Base-by-base conservation (phyloP, 441 rosid genomes). In the Mallotus repandus region DNA sequence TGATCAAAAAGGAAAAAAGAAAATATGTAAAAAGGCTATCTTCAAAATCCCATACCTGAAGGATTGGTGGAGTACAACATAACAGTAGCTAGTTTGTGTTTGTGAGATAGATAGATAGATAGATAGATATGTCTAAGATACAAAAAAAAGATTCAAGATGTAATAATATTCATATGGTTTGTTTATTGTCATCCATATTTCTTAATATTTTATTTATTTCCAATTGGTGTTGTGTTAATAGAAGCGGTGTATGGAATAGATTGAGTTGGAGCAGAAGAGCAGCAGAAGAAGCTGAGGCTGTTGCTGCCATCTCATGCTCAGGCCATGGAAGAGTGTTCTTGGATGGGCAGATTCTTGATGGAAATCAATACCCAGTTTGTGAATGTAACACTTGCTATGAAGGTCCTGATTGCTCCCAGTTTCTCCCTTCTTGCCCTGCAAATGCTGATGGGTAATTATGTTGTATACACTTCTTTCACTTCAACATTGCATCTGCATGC, bases 261-360 rank as follows among this genome's bases (percentile, higher is more conserved):
- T 72, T 66, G 35, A 69, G 75, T 53, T 80, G 82, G 82, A 76
- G 49, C 63, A 52, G 18, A 46, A 54, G 0, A 38, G 82, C 80
- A 59, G 82, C 75, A 43, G 15, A 1, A 19, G 82, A 76, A 80
- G 80, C 82, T 6, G 80, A 80, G 66, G n/a, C 9, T 2, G 82
- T 73, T 18, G 82, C 82, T 0, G 55, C 69, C 16, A 52, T 80
- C 25, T 22, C 79, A 7, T 80, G 82, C 63, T 80, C 82, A 0
- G 77, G 80, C 60, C 82, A 76, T 61, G 82, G 82, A 38, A 80
- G 72, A 69, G 82, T 71, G 5, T 80, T 25, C 21, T 57, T 80
- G 35, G 82, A 80, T 53, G 77, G 79, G 1, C 32, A 50, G 54
- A 57, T 79, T 67, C 45, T 61, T 62, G 73, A 32, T n/a, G 66